Evolutionary conservation across 768 basidiomycete species (phyloP), one percentile per base, ranked within the genome.

Genomic region (Lactarius trivialis): DNA sequence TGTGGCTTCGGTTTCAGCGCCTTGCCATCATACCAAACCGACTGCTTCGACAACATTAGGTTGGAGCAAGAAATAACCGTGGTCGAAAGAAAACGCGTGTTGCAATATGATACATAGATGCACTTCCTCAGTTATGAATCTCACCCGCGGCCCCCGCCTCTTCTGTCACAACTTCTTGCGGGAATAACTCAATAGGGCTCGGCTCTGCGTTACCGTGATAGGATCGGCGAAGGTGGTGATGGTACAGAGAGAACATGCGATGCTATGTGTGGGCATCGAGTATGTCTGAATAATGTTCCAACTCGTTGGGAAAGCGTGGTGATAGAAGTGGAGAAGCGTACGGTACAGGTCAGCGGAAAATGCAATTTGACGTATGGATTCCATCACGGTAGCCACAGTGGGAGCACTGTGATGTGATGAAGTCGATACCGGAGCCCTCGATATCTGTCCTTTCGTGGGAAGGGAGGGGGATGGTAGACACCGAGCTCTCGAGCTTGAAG

Each of bases 381-480:
- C 84, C 84, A 45, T 45, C 43, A 68, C 85, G 83, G 75, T 76
- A 83, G 60, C 85, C 84, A 64, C 86, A 88, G 70, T 86, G 84
- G 75, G 83, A 85, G 72, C 86, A 88, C 70, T 86, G 84, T 56
- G 86, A 84, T 11, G 82, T 76, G 74, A 80, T 82, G 67, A 76
- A 73, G 75, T 82, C 74, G 59, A 77, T 69, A 39, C 75, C 71
- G 19, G 72, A 60, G 65, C 63, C 60, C 54, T 71, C 64, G 66
- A 69, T 69, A n/a, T 68, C 68, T 32, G 63, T 61, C 12, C 69
- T 61, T 55, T 65, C 62, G 50, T 69, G 68, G 64, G 63, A 45
- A 32, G 7, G 37, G 52, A 24, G 7, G 56, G 57, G 43, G 17
- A 54, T 28, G 21, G n/a, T 1, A 6, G 63, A 60, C n/a, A 49